A percentile compares a stretch with the other conserved stretches of the same genome.
Conservation (phyloP, 2,329 filamentous ascomycete genomes). For the Claviceps purpurea region DNA sequence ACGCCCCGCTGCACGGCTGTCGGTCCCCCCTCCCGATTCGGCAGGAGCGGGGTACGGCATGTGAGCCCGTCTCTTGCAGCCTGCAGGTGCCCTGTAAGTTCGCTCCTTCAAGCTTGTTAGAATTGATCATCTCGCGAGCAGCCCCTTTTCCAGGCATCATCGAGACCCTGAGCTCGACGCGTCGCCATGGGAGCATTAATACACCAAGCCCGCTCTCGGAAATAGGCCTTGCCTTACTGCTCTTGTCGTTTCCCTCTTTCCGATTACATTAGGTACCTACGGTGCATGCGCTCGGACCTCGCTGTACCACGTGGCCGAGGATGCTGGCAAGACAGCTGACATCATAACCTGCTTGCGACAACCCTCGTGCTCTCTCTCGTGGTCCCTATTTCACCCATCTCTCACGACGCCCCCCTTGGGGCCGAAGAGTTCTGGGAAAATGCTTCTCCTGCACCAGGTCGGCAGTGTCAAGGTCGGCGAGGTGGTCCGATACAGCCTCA, state of each 20-base stretch:
- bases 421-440: constrained; percentile 21
- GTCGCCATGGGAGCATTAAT: background rate
- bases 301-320: background rate
- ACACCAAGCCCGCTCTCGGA: background rate
- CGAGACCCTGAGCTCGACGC: background rate
- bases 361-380: background rate
- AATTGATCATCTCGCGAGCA: too few relatives aligned
- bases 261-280: background rate
- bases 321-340: background rate
- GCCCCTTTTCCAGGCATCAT: too few relatives aligned
- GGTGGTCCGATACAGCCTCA: constrained; percentile 81
- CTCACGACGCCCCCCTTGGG: background rate
- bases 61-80: too few relatives aligned
- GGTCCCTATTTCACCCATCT: background rate
- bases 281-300: background rate
- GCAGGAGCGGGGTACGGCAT: too few relatives aligned
- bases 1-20: too few relatives aligned
- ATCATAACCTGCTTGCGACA: background rate
- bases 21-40: too few relatives aligned
- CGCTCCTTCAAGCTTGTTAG: too few relatives aligned
- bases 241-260: background rate
- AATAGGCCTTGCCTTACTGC: background rate
- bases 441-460: constrained; percentile 84
- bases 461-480: constrained; percentile 91
- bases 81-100: too few relatives aligned